Evolutionary conservation across 2,329 filamentous ascomycete genomes (phyloP), one percentile per base, ranked within the genome.

Genomic region (Monilinia fructigena): DNA sequence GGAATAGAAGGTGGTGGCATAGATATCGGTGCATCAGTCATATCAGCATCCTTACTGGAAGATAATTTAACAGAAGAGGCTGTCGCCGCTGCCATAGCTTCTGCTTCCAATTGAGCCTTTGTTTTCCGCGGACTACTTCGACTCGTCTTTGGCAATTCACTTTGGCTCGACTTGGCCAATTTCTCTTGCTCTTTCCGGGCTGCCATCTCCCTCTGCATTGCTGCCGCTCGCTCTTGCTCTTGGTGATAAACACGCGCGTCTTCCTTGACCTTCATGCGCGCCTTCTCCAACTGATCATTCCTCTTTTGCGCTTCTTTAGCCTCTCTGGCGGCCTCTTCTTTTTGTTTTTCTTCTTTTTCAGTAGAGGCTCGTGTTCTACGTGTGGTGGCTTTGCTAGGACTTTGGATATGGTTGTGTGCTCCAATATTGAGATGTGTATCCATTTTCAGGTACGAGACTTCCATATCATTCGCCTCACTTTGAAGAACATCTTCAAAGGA

Each of bases 241-340:
- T 85, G 79, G 74, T 80, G 85, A 69, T 85, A 86, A 3, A 83
- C 78, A 20, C 81, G 80, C 8, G 86, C 89, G 75, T 90, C 91
- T 71, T 89, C 85, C 7, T 88, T 82, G 74, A 92, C 89, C 76
- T 89, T 89, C 71, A 88, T 85, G 11, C 89, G 85, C 54, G 84
- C 86, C 73, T 88, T 90, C 70, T 90, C 87, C 3, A 85, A 81
- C 71, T 87, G 85, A 61, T 88, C 86, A 20, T 82, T 84, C 71
- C 85, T 80, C 31, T 82, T 83, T 70, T 85, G 84, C 55, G 86
- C 82, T 70, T 90, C 87, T 74, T 81, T 83, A 66, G 90, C 76
- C 69, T 89, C 83, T n/a, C 75, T 89, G 8, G 79, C 77, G 54
- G 85, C 82, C 74, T 87, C 90, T 71, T 89, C 85, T 70, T 89